A percentile compares a stretch with the other conserved stretches of the same genome.
Evolutionary conservation across 179 eudicot species (phyloP).

Genomic region (Amaranthus tricolor): DNA sequence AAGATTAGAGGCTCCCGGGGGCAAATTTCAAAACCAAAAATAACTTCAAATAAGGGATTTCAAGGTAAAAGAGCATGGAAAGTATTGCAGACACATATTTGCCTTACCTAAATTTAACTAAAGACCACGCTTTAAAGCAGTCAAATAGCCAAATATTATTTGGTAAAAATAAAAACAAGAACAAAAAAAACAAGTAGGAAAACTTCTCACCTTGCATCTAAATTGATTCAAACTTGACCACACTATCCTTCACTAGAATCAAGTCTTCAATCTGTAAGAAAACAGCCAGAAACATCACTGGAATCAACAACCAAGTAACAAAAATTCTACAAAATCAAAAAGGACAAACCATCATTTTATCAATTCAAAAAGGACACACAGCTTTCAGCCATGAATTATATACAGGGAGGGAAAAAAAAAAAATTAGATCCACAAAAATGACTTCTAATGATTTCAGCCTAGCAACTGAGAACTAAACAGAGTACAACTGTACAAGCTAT

Average conservation of each 20-base stretch:
- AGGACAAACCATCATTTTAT: too few relatives aligned
- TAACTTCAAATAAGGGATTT: not conserved
- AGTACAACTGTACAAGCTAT: not conserved
- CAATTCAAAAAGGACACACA: not conserved
- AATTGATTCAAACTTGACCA: not conserved
- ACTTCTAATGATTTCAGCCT: not conserved
- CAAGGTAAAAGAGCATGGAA: not conserved
- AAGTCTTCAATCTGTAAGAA: constrained; percentile 11
- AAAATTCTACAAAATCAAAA: too few relatives aligned
- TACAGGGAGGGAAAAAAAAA: not conserved
- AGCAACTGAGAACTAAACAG: not conserved
- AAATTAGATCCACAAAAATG: not conserved
- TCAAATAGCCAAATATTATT: not conserved
- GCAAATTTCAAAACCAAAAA: too few relatives aligned
- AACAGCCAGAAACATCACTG: not conserved
- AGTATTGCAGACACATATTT: too few relatives aligned
- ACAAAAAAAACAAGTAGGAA: not conserved
- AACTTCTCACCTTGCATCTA: constrained; percentile 1
- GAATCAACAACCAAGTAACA: not conserved
- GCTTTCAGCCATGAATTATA: not conserved
- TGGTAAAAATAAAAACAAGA: not conserved
- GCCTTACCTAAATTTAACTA: not conserved
- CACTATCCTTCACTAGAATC: not conserved
- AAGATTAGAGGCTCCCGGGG: too few relatives aligned
- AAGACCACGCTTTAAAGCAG: not conserved